Conservation (phyloP, 148 eudicot species). For the Cornus suecica region DNA sequence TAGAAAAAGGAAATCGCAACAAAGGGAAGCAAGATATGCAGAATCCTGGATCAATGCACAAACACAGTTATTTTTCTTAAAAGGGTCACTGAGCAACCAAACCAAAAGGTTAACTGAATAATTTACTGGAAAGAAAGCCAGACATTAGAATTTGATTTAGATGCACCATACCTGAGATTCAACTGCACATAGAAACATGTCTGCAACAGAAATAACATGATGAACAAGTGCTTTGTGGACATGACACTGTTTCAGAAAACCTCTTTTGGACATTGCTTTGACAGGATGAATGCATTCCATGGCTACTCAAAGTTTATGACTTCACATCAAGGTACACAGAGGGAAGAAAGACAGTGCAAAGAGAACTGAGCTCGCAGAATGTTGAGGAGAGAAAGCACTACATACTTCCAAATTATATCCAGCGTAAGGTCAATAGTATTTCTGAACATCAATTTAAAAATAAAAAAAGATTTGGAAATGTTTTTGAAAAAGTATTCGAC, state of each 20-base stretch:
- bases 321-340: not conserved
- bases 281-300: slow-evolving; percentile 9
- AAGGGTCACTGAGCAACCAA: not conserved
- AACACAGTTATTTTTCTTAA: not conserved
- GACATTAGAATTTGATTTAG: not conserved
- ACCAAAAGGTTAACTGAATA: not conserved
- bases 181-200: slow-evolving; percentile 4
- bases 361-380: not conserved
- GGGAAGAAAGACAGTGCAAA: slow-evolving; percentile 3
- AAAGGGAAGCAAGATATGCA: not conserved
- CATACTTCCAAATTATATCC: not conserved
- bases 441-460: not conserved
- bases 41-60: not conserved
- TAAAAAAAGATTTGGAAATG: not conserved
- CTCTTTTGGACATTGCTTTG: slow-evolving; percentile 1
- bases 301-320: not conserved
- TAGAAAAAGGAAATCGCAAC: not conserved
- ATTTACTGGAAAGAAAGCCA: not conserved
- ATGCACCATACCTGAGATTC: slow-evolving; percentile 20
- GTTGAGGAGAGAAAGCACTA: not conserved
- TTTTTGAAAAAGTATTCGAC: not conserved
- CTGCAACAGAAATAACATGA: slow-evolving; percentile 7
- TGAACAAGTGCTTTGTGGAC: not conserved
- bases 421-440: not conserved
- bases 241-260: not conserved